Evolutionary conservation across 148 eudicot genomes (phyloP), one percentile per base, ranked within the genome.

Genomic region (Pharnaceum exiguum): DNA sequence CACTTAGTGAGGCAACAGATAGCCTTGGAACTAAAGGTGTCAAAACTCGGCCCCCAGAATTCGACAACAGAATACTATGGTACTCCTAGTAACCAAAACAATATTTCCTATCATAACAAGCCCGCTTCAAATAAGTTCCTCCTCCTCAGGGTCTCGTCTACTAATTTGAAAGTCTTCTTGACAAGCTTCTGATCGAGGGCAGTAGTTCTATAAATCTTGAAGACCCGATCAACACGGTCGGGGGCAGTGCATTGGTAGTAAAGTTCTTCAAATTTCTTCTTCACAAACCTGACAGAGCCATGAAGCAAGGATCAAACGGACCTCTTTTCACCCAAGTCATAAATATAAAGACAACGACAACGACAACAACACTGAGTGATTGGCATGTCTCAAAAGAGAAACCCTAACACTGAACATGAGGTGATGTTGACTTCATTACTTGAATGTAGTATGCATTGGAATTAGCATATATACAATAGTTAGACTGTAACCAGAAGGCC

Each of bases 161-260:
- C 84, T 66, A 91, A 71, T 62, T 91, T 91, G 77, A 87, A 91
- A 12, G 98, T 91, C 77, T 91, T 91, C 78, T 91, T 91, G 57
- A 91, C 87, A 52, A 91, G 86, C 64, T 91, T 91, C 75, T 82
- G 98, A 59, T 91, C 98, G 35, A 91, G 90, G 36, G 98, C 98
- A 17, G 94, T 91, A 40, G 98, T 91, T 66, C 98, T 73, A 55
- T 91, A 91, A 49, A 91, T 87, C 81, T 91, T 91, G 62, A 91
- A 91, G 36, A 87, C 88, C 18, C 98, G 86, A 61, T 91, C 98
- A 40, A 82, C 90, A 30, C 83, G 79, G 66, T 87, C 95, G 43
- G 96, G 90, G 45, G 90, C 75, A 49, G 94, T 86, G 75, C 84
- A 80, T 44, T 87, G 98, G 69, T 79, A 87, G 73, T 91, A 91